Conservation (phyloP, 352 stramenopile species). For the Phytophthora pinifolia region DNA sequence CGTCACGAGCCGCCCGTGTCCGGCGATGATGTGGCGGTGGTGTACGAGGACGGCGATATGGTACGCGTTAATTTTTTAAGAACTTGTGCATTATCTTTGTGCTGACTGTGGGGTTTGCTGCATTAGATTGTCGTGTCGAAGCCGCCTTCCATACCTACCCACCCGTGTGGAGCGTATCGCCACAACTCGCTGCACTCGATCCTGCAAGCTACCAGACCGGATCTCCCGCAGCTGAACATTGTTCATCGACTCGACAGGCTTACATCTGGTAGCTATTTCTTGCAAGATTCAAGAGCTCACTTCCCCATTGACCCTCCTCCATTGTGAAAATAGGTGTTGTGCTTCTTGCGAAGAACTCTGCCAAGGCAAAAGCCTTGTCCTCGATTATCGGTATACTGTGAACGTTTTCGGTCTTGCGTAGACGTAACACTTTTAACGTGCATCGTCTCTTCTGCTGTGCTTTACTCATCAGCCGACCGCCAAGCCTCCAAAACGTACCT, state of each 20-base stretch:
- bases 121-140: slow-evolving; percentile 85
- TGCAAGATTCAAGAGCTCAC: neutral
- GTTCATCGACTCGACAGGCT: slow-evolving; percentile 97
- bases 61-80: slow-evolving; percentile 26
- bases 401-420: neutral
- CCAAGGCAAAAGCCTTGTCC: slow-evolving; percentile 74
- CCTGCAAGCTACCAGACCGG: slow-evolving; percentile 61
- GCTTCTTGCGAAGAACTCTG: slow-evolving; percentile 76
- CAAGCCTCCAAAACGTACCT: slow-evolving; percentile 95
- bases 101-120: slow-evolving; percentile 1
- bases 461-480: slow-evolving; percentile 49
- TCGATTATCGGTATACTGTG: slow-evolving; percentile 59
- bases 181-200: slow-evolving; percentile 94
- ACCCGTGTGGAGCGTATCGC: slow-evolving; percentile 95
- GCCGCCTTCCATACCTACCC: slow-evolving; percentile 92
- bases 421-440: slow-evolving; percentile 1
- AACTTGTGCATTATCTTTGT: neutral
- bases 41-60: slow-evolving; percentile 77
- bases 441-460: neutral
- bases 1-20: slow-evolving; percentile 95
- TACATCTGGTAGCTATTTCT: slow-evolving; percentile 80
- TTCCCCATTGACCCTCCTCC: neutral
- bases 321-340: slow-evolving; percentile 51
- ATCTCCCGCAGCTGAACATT: slow-evolving; percentile 79
- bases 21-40: slow-evolving; percentile 75